Evolutionary conservation across 352 stramenopile species (phyloP).

Genomic region (Chrysophaeum taylorii): DNA sequence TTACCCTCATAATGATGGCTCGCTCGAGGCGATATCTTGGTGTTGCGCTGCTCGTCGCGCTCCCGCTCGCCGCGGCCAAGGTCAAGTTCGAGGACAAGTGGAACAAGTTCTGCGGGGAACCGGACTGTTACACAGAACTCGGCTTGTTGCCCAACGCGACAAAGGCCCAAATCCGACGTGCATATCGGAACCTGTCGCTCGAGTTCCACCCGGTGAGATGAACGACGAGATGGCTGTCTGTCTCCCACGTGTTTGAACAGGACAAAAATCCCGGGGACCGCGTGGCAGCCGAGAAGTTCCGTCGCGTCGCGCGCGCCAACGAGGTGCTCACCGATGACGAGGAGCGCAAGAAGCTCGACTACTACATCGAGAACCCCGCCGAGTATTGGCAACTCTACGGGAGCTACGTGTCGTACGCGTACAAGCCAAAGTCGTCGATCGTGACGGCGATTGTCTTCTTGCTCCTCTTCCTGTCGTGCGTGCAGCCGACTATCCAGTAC

Average conservation of each 20-base stretch:
- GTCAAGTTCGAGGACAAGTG: slow-evolving; percentile 11
- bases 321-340: slow-evolving; percentile 72
- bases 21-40: too few species aligned
- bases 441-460: neutral
- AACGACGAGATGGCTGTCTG: too few species aligned
- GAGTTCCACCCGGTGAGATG: slow-evolving; percentile 70
- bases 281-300: slow-evolving; percentile 69
- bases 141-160: slow-evolving; percentile 2
- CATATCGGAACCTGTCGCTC: slow-evolving; percentile 76
- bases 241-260: too few species aligned
- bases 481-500: neutral
- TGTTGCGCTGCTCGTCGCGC: neutral
- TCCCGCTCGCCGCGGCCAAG: neutral
- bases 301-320: slow-evolving; percentile 70
- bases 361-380: slow-evolving; percentile 11
- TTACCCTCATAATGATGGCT: too few species aligned
- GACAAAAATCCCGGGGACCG: slow-evolving; percentile 73
- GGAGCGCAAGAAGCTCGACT: slow-evolving; percentile 55
- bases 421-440: neutral
- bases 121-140: slow-evolving; percentile 11
- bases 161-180: slow-evolving; percentile 56
- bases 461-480: neutral
- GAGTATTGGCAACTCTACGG: slow-evolving; percentile 11
- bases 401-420: neutral
- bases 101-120: slow-evolving; percentile 12